phyloP scores from a whole-genome alignment of 2,329 filamentous ascomycete species.

The Blastomyces parvus region DNA sequence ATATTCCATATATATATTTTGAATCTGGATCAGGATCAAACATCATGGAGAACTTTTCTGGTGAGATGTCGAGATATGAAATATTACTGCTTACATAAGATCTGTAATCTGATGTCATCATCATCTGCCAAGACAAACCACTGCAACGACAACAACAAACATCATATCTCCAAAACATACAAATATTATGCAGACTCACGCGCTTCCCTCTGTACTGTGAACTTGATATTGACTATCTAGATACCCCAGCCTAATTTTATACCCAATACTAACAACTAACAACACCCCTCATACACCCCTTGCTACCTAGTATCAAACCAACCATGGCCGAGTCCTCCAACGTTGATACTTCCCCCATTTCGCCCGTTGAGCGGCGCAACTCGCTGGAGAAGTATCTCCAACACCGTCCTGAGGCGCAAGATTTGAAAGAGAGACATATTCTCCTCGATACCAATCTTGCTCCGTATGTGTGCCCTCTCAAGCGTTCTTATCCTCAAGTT shows the following conservation, averaged over 20 bases:
- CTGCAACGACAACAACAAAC: no score
- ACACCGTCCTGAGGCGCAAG: slow-evolving; percentile 56
- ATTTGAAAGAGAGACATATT: slow-evolving; percentile 60
- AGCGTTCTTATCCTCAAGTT: not conserved
- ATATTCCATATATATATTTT: no score
- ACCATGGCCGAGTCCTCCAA: slow-evolving; percentile 7
- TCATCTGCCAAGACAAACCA: no score
- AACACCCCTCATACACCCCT: not conserved
- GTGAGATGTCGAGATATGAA: no score
- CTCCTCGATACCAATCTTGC: slow-evolving; percentile 58
- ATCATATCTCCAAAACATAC: no score
- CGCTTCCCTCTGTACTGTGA: not conserved
- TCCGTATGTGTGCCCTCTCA: slow-evolving; percentile 41
- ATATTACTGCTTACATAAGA: no score
- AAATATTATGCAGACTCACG: no score
- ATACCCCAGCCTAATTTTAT: not conserved
- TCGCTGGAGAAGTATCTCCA: slow-evolving; percentile 64
- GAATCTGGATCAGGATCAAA: no score
- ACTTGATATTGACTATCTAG: not conserved
- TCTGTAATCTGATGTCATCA: no score
- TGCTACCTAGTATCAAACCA: not conserved
- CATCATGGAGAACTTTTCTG: no score
- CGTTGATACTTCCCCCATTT: slow-evolving; percentile 52
- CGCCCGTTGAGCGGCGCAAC: slow-evolving; percentile 49
- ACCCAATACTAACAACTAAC: not conserved